These are phyloP conservation scores for Casaregolazyma lundiana DNA, from an alignment of 1,139 yeast genomes.

Conservation along the genomic window DNA sequence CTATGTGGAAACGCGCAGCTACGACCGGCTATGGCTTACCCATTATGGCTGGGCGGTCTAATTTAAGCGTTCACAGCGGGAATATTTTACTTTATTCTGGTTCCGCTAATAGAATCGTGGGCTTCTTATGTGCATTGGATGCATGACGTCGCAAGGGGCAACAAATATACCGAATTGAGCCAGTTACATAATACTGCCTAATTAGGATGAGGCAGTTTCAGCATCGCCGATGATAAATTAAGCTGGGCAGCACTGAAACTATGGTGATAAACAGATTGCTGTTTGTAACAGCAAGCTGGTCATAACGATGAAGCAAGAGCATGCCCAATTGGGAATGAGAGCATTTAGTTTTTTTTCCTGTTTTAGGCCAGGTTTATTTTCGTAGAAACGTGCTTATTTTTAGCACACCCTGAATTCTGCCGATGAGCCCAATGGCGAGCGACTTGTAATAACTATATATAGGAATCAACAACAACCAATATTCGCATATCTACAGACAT, in stretches of 20 bases:
- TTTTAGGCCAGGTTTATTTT: neutral
- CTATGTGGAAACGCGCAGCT: neutral
- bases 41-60: neutral
- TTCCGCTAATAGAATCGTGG: neutral
- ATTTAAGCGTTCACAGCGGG: too few species aligned
- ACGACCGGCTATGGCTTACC: neutral
- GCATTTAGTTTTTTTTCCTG: neutral
- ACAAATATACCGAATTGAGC: neutral
- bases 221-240: neutral
- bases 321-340: neutral
- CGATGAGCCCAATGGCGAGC: neutral
- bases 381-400: neutral
- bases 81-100: too few species aligned
- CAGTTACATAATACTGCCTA: neutral
- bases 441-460: neutral
- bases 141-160: neutral
- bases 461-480: neutral
- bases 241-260: too few species aligned
- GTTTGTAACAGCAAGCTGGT: too few species aligned
- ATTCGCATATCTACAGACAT: neutral
- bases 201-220: neutral
- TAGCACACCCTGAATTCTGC: neutral
- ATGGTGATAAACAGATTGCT: too few species aligned
- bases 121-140: too few species aligned
- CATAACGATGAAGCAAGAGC: neutral